phyloP scores from a whole-genome alignment of 805 yeast species.

The Clavispora santaluciae region DNA sequence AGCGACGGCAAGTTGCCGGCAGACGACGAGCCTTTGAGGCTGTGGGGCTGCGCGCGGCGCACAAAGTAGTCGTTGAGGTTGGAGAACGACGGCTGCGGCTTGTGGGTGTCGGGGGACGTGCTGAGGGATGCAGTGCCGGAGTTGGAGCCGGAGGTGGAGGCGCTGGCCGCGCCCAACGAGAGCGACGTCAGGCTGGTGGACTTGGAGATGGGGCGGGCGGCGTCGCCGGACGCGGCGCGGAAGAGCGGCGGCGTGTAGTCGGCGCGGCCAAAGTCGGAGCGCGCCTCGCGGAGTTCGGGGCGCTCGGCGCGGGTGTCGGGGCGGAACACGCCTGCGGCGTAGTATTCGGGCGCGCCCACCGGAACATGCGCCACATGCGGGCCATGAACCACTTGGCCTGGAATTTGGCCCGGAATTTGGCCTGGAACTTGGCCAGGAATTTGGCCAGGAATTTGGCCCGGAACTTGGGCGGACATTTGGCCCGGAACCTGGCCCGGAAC shows the following conservation, averaged over 20 bases:
- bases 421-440: conserved; percentile 1
- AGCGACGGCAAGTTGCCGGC: conserved; percentile 9
- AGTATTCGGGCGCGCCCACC: no score
- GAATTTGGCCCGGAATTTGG: conserved; percentile 1
- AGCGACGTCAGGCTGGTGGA: not conserved
- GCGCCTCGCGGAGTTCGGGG: not conserved
- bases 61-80: conserved; percentile 31
- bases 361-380: no score
- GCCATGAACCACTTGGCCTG: conserved; percentile 1
- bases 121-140: conserved; percentile 25
- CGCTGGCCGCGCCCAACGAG: not conserved
- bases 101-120: conserved; percentile 29
- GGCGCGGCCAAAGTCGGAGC: not conserved
- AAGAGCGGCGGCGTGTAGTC: not conserved
- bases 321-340: not conserved
- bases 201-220: not conserved
- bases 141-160: conserved; percentile 10
- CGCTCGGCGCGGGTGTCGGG: not conserved
- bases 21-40: conserved; percentile 19
- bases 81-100: conserved; percentile 20
- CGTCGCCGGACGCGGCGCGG: not conserved
- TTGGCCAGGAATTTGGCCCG: not conserved
- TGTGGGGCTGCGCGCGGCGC: conserved; percentile 17
- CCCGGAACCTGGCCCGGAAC: not conserved
- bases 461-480: not conserved